A percentile compares a stretch with the other conserved stretches of the same genome.
These are phyloP conservation scores for Cordyceps tenuipes DNA, from an alignment of 2,329 filamentous ascomycete species.

Conservation along the genomic window DNA sequence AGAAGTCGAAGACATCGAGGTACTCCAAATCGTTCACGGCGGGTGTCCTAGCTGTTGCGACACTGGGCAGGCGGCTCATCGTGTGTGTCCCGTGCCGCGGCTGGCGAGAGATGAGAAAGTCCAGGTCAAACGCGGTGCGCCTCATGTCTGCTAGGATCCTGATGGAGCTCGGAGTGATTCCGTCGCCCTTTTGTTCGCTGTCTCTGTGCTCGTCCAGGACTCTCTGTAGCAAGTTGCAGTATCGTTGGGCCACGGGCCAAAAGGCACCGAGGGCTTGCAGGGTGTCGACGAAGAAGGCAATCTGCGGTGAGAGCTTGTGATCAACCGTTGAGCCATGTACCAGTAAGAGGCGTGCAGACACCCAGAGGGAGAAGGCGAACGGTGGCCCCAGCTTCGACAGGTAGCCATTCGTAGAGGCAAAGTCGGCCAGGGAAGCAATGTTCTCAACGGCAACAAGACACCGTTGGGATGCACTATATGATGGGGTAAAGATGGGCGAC, in stretches of 20 bases:
- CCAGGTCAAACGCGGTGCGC: slow-evolving; percentile 79
- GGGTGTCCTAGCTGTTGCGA: slow-evolving; percentile 58
- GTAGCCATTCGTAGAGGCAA: slow-evolving; percentile 66
- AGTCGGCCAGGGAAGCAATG: slow-evolving; percentile 69
- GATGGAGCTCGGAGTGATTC: slow-evolving; percentile 72
- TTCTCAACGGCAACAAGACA: slow-evolving; percentile 78
- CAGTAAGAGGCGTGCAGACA: slow-evolving; percentile 75
- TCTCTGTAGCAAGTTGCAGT: slow-evolving; percentile 68
- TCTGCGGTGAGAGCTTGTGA: slow-evolving; percentile 70
- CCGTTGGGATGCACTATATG: slow-evolving; percentile 74
- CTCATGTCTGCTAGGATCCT: slow-evolving; percentile 88
- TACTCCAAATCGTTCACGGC: slow-evolving; percentile 81
- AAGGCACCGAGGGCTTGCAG: slow-evolving; percentile 71
- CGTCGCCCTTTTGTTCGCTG: slow-evolving; percentile 64
- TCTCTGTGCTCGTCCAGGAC: slow-evolving; percentile 82
- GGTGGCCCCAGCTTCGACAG: slow-evolving; percentile 77
- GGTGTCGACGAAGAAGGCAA: slow-evolving; percentile 73
- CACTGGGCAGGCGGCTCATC: slow-evolving; percentile 39
- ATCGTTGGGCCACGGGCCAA: slow-evolving; percentile 80
- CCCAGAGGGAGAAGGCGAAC: slow-evolving; percentile 89
- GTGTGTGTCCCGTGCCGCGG: slow-evolving; percentile 41
- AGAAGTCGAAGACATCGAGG: slow-evolving; percentile 88
- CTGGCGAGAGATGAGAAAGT: slow-evolving; percentile 80
- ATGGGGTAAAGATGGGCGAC: slow-evolving; percentile 82
- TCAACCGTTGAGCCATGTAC: slow-evolving; percentile 89